Conservation (phyloP, 192 early-diverging fungal genomes). For the Funneliformis mosseae region DNA sequence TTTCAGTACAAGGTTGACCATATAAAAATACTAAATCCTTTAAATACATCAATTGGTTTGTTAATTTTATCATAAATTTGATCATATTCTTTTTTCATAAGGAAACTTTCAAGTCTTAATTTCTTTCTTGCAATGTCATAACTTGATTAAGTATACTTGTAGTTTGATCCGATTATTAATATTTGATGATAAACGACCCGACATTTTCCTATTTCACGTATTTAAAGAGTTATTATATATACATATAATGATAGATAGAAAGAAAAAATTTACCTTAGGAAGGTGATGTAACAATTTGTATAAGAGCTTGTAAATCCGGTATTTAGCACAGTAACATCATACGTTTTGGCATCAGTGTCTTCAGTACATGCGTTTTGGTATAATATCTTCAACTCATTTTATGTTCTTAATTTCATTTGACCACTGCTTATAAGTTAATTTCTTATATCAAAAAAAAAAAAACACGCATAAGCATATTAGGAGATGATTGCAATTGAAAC, state of each 20-base stretch:
- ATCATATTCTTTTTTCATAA: conserved; percentile 91
- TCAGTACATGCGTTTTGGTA: too few relatives aligned
- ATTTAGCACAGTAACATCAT: too few relatives aligned
- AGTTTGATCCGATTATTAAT: conserved; percentile 22
- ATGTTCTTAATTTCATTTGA: too few relatives aligned
- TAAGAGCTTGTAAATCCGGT: not conserved
- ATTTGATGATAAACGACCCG: not conserved
- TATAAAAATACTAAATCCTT: conserved; percentile 89
- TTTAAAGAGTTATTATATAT: not conserved
- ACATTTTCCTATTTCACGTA: not conserved
- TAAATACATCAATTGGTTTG: conserved; percentile 78
- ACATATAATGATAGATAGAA: too few relatives aligned
- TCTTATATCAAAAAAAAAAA: too few relatives aligned
- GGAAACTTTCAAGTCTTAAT: conserved; percentile 89
- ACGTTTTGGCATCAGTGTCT: too few relatives aligned
- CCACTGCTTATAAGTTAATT: too few relatives aligned
- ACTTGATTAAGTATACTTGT: conserved; percentile 38
- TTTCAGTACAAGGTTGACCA: conserved; percentile 87
- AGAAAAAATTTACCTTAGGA: not conserved
- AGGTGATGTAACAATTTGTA: not conserved
- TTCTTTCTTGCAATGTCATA: conserved; percentile 71
- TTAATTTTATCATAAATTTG: conserved; percentile 76
- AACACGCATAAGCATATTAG: too few relatives aligned
- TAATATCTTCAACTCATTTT: too few relatives aligned
- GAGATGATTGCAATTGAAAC: too few relatives aligned